Base-by-base conservation (phyloP, 345 rosid genomes). In the Citrus glauca region DNA sequence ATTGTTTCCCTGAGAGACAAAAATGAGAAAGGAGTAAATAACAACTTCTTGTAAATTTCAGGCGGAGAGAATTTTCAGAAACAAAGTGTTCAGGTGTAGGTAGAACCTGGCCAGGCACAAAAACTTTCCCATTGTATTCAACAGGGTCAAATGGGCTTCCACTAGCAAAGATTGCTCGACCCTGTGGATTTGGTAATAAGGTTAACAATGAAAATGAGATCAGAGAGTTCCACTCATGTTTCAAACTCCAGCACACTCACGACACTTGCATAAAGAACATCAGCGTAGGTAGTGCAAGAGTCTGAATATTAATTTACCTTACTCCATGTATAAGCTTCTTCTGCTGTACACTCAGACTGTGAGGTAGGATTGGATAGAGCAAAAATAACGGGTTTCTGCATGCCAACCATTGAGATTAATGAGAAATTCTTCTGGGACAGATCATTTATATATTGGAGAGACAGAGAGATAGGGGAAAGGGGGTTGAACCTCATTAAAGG, bases 291-390 rank as follows among this genome's bases (percentile, higher is more conserved):
- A 14, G 48, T 3, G 22, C 32, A 38, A 59, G 62, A 27, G 24
- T 19, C 11, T 30, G 50, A 24, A 59, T 17, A n/a, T 68, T 24
- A 38, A 37, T 32, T 4, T 87, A 91, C 98, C 94, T 92, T 73
- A 72, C 88, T 92, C 99, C 99, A 96, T 66, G 86, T 81, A 78
- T 96, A 96, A 71, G 99, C 99, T 88, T 96, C 94, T 82, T 92
- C 94, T 2, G 99, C 99, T 0, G 97, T 96, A 75, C 99, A 96
- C 82, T 96, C 99, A 1, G 98, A 91, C 82, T 94, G 98, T 37
- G 99, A 92, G 74, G 98, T 96, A 37, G 98, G 98, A 74, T 94
- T 96, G 57, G 99, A 96, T 55, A 96, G 93, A 79, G 99, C 95
- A 76, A 96, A 90, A 80, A 96, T 91, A 69, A 96, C 83, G 1